Base-by-base conservation (phyloP, 805 yeast species). In the Candida nonsorbophila region DNA sequence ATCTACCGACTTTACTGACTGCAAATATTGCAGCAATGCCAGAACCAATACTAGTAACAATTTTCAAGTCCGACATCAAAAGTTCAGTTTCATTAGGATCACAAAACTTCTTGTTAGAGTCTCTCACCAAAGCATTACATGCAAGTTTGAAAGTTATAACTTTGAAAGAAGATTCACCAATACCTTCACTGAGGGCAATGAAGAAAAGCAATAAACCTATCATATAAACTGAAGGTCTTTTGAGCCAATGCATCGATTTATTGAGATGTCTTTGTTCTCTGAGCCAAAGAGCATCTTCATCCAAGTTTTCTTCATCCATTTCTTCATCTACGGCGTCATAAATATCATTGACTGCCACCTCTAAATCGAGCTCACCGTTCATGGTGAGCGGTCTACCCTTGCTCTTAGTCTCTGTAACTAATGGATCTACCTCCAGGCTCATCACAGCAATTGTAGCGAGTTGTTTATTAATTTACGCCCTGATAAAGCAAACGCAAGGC, bases 171-270 rank as follows among this genome's bases (percentile, higher is more conserved):
- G 77, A 28, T 40, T 49, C 53, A 54, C 62, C 42, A 42, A 52
- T 37, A 54, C 56, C 31, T 47, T 44, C 6, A 54, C 72, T 55
- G 28, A 76, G 45, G 6, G 77, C 58, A 32, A 56, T 51, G 4
- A 71, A 24, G 21, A 74, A 62, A 2, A 69, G 24, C 1, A 66
- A 49, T 2, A 58, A 21, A 15, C 77, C 62, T 8, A 79, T 46
- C 55, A 74, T 59, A n/a, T 55, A 40, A 6, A 76, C 53, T 3
- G 80, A 68, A 0, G 88, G 88, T 24, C 80, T 58, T 16, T 58
- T 58, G 30, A 68, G 53, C 82, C 84, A 79, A 12, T 62, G 61
- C 16, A 72, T 31, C 3, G 56, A 34, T 35, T 55, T 47, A 44
- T 74, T 73, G 20, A 57, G 50, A 3, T 42, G 15, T 24, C 78